Evolutionary conservation across 768 basidiomycete species (phyloP).

Genomic region (Dioszegia hungarica): DNA sequence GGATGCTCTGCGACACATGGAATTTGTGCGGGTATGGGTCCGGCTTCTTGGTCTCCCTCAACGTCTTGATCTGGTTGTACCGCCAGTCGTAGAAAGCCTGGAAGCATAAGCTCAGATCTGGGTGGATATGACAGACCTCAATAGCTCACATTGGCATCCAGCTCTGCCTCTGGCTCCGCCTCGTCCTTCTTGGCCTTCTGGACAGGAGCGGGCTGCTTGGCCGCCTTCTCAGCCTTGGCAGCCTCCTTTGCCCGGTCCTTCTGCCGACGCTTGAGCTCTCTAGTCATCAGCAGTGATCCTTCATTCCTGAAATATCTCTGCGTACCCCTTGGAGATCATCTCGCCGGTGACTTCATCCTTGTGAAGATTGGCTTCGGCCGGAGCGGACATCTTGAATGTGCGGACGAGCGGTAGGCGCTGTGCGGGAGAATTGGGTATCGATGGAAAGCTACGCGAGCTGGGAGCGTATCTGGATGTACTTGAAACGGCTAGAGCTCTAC

Average conservation of each 20-base stretch:
- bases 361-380: conserved; percentile 44
- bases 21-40: conserved; percentile 99
- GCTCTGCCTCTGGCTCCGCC: conserved; percentile 63
- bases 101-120: not conserved
- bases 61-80: conserved; percentile 75
- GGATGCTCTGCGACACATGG: conserved; percentile 71
- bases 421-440: not conserved
- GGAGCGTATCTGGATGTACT: not conserved
- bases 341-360: conserved; percentile 73
- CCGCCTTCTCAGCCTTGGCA: conserved; percentile 69
- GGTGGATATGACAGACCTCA: not conserved
- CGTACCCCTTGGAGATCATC: conserved; percentile 89
- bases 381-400: conserved; percentile 46
- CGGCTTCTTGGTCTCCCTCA: conserved; percentile 76
- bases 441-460: not conserved
- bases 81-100: conserved; percentile 97
- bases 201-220: conserved; percentile 49
- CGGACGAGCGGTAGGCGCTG: not conserved
- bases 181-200: conserved; percentile 36
- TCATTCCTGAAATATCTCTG: no score
- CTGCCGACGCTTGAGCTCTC: conserved; percentile 89
- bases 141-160: conserved; percentile 78
- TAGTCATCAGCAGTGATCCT: conserved; percentile 47
- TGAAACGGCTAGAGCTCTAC: not conserved
- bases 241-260: conserved; percentile 71